Conservation (phyloP, 1,284 basidiomycete species). For the Pseudozyma pruni region DNA sequence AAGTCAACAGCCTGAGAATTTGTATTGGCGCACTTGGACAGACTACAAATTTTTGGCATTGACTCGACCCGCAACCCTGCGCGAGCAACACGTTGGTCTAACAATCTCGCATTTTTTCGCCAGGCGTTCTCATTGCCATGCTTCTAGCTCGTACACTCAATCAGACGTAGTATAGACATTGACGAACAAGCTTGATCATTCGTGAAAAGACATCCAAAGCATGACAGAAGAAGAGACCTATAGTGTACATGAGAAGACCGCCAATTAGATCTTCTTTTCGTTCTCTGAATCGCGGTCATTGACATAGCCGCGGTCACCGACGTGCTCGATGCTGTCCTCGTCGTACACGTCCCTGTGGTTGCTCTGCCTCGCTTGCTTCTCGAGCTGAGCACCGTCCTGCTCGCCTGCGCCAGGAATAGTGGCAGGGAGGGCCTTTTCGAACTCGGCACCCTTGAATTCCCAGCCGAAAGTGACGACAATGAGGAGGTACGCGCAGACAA, state of each 20-base stretch:
- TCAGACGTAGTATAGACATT: too few relatives aligned
- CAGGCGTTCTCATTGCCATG: too few relatives aligned
- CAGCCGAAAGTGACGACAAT: conserved; percentile 58
- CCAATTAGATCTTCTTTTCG: conserved; percentile 33
- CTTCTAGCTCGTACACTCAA: too few relatives aligned
- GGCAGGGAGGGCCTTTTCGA: conserved; percentile 71
- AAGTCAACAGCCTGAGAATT: too few relatives aligned
- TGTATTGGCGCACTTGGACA: too few relatives aligned
- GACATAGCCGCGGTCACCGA: conserved; percentile 17
- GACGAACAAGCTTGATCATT: too few relatives aligned
- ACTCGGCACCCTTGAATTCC: conserved; percentile 76
- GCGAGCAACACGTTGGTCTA: too few relatives aligned
- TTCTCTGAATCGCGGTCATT: conserved; percentile 9
- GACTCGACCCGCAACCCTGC: too few relatives aligned
- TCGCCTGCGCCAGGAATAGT: conserved; percentile 29
- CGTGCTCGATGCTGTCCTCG: conserved; percentile 44
- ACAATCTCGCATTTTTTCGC: neutral
- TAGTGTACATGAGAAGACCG: neutral
- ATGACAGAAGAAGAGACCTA: too few relatives aligned
- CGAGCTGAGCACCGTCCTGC: conserved; percentile 19
- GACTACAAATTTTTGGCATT: too few relatives aligned
- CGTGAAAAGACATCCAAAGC: too few relatives aligned
- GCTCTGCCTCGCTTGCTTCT: neutral
- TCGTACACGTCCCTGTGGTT: conserved; percentile 12
- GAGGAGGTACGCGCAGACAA: conserved; percentile 69